Evolutionary conservation across 2,329 filamentous ascomycete species (phyloP), one percentile per base, ranked within the genome.

Genomic region (Anisogramma anomala): DNA sequence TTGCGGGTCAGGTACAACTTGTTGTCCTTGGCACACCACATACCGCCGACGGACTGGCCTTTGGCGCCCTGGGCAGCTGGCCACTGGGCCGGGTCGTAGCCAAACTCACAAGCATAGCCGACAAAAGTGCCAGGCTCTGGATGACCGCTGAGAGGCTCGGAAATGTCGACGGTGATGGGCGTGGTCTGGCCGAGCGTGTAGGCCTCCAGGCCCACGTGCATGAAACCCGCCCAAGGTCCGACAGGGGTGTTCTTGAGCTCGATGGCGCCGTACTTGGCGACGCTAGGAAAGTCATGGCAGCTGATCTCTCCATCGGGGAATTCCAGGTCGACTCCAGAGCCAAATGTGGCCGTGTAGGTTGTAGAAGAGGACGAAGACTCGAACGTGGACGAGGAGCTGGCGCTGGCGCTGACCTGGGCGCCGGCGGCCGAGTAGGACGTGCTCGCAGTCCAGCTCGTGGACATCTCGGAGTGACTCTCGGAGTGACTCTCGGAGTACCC

Each of bases 31-130:
- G 84, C 80, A 71, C 91, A 98, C 63, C 75, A 77, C 14, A 96
- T 65, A 51, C 91, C 91, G 60, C 91, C 91, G 41, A 95, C 72
- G 18, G 88, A 94, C 68, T 96, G 78, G 48, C 80, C 80, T 38
- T 77, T 85, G 27, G 68, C 56, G 42, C 89, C 91, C 67, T 96
- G 91, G 25, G 72, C 69, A 1, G 51, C 62, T 34, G 91, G 86
- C 82, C 87, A 96, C 59, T 96, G 89, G 3, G 82, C 74, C 74
- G 95, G 95, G 61, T 91, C 79, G 63, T 91, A 94, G 33, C 89
- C 89, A 20, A 79, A 65, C n/a, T 85, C 83, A 69, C 91, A 98
- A 42, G 85, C 79, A 56, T 96, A 96, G 2, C 88, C 94, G 71
- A 89, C 95, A 71, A 88, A 87, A 44, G 69, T 64, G 36, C 77